Conservation (phyloP, 2,329 filamentous ascomycete species). For the Fusarium tupiense region DNA sequence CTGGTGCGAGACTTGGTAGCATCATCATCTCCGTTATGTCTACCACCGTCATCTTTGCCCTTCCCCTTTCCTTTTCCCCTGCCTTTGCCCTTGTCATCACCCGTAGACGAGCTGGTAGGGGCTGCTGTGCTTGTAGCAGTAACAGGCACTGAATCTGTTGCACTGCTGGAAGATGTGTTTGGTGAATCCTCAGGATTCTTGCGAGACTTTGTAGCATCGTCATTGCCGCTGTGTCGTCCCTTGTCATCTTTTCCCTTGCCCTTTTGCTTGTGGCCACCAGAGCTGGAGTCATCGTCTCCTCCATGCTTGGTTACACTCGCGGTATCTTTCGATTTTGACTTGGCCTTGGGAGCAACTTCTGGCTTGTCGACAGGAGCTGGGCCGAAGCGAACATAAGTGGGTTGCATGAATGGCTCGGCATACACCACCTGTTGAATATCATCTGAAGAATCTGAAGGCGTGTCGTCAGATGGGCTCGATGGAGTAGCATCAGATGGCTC, state of each 20-base stretch:
- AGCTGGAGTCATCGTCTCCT: neutral
- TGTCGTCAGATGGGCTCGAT: neutral
- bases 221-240: neutral
- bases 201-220: neutral
- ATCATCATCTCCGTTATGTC: neutral
- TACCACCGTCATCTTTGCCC: neutral
- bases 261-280: neutral
- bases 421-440: neutral
- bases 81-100: neutral
- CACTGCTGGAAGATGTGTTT: neutral
- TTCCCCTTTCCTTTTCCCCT: neutral
- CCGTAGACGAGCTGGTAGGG: neutral
- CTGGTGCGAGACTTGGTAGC: neutral
- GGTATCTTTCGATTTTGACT: neutral
- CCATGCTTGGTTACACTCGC: neutral
- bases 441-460: neutral
- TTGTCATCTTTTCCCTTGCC: neutral
- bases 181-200: neutral
- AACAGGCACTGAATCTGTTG: neutral
- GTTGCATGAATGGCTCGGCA: slow-evolving; percentile 10
- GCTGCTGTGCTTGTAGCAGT: neutral
- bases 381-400: neutral
- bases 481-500: neutral
- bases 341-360: neutral
- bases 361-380: neutral